Evolutionary conservation across 1,284 basidiomycete species (phyloP).

Genomic region (Melampsora abietis-canadensis): DNA sequence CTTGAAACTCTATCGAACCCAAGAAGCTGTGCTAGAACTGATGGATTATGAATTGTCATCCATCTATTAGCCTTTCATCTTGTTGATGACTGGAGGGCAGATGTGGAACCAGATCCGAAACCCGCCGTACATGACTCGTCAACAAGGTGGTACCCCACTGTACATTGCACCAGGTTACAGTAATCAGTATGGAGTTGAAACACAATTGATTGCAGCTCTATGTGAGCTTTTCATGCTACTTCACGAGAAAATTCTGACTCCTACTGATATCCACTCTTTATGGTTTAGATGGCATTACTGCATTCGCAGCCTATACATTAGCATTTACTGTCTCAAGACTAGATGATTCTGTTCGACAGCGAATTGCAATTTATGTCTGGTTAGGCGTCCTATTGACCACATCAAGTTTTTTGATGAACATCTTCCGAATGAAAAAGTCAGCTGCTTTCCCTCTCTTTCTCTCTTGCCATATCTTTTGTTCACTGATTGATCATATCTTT

Average conservation of each 20-base stretch:
- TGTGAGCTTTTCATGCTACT: slow-evolving; percentile 64
- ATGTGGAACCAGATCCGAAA: slow-evolving; percentile 95
- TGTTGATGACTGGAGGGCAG: slow-evolving; percentile 82
- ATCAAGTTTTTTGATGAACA: slow-evolving; percentile 78
- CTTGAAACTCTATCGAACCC: background rate
- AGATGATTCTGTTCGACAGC: slow-evolving; percentile 70
- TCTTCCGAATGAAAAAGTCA: slow-evolving; percentile 85
- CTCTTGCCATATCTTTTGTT: background rate
- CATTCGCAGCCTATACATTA: slow-evolving; percentile 76
- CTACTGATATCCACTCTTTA: background rate
- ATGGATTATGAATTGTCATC: background rate
- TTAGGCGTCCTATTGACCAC: slow-evolving; percentile 74
- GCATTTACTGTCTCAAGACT: slow-evolving; percentile 77
- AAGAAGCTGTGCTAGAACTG: background rate
- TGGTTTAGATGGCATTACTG: slow-evolving; percentile 72
- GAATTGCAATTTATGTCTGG: slow-evolving; percentile 85
- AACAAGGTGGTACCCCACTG: slow-evolving; percentile 58
- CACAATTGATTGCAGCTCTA: slow-evolving; percentile 76
- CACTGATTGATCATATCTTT: background rate
- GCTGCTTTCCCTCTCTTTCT: slow-evolving; percentile 2
- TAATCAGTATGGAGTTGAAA: slow-evolving; percentile 88
- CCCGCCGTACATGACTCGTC: slow-evolving; percentile 65
- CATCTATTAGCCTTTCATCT: slow-evolving; percentile 57
- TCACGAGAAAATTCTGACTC: background rate
- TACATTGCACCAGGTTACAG: slow-evolving; percentile 83